phyloP scores from a whole-genome alignment of 257 asterid species.

The Jacaranda copaia region DNA sequence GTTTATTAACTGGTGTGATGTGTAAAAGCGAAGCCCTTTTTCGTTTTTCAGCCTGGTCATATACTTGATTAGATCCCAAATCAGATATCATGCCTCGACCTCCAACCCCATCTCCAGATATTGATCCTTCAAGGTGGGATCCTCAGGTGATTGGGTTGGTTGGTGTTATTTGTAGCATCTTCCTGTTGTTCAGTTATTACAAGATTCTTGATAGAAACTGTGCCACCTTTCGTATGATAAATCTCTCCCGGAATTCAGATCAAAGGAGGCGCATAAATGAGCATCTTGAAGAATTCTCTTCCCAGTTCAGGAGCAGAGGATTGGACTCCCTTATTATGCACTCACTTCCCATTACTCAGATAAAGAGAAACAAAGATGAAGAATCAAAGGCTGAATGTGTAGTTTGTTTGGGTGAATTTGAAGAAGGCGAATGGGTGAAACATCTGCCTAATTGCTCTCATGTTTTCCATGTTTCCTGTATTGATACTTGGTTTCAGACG shows the following conservation, averaged over 20 bases:
- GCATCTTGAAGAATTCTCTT: conserved; percentile 55
- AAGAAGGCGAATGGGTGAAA: conserved; percentile 72
- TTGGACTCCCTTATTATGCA: conserved; percentile 58
- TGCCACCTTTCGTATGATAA: conserved; percentile 16
- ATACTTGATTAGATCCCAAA: neutral
- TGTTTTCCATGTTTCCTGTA: conserved; percentile 74
- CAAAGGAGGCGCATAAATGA: conserved; percentile 52
- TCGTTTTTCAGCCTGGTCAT: neutral
- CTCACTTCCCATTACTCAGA: conserved; percentile 69
- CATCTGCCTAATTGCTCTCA: conserved; percentile 69
- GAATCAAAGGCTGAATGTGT: conserved; percentile 54
- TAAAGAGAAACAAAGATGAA: conserved; percentile 44
- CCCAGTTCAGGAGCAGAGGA: conserved; percentile 62
- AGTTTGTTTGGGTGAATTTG: conserved; percentile 78
- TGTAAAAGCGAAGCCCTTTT: neutral
- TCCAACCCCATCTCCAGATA: conserved; percentile 36
- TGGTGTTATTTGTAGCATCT: conserved; percentile 54
- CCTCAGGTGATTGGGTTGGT: conserved; percentile 56
- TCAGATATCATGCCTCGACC: conserved; percentile 43
- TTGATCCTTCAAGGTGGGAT: conserved; percentile 55
- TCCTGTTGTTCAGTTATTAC: conserved; percentile 55
- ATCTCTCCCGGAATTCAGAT: conserved; percentile 36
- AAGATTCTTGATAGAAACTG: conserved; percentile 53
- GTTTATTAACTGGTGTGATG: neutral
- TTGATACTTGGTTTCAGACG: conserved; percentile 81